phyloP scores from a whole-genome alignment of 106 monocot genomes.

The Gastrodia elata region DNA sequence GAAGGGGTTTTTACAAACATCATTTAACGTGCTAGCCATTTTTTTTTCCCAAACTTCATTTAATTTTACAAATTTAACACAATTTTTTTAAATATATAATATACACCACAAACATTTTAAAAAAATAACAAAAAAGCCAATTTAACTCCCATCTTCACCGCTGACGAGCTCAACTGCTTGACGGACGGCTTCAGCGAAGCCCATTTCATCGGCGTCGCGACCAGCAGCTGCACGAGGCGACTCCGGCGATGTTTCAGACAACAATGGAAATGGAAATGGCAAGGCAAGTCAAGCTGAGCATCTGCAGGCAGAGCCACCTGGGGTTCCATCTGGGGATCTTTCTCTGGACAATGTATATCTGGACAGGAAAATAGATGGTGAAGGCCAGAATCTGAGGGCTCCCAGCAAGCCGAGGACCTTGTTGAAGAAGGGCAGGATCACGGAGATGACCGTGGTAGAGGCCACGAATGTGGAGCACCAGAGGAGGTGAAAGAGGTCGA shows the following conservation, averaged over 20 bases:
- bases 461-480: conserved; percentile 14
- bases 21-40: no score
- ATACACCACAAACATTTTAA: no score
- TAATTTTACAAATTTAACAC: no score
- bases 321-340: conserved; percentile 9
- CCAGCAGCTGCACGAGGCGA: no score
- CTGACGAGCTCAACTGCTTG: neutral
- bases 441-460: conserved; percentile 10
- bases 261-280: conserved; percentile 36
- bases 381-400: conserved; percentile 16
- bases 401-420: conserved; percentile 14
- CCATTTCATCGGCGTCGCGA: neutral
- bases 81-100: no score
- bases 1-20: no score
- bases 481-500: conserved; percentile 12
- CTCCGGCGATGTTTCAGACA: conserved; percentile 61
- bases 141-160: neutral
- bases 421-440: conserved; percentile 21
- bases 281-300: conserved; percentile 14
- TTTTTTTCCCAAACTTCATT: no score
- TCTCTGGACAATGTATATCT: conserved; percentile 18
- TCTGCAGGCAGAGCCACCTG: conserved; percentile 2
- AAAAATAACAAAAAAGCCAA: no score
- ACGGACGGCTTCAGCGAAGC: conserved; percentile 7
- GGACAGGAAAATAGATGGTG: conserved; percentile 15